Evolutionary conservation across 129 eudicot genomes (phyloP).

Genomic region (Centrapalus pauciflorus): DNA sequence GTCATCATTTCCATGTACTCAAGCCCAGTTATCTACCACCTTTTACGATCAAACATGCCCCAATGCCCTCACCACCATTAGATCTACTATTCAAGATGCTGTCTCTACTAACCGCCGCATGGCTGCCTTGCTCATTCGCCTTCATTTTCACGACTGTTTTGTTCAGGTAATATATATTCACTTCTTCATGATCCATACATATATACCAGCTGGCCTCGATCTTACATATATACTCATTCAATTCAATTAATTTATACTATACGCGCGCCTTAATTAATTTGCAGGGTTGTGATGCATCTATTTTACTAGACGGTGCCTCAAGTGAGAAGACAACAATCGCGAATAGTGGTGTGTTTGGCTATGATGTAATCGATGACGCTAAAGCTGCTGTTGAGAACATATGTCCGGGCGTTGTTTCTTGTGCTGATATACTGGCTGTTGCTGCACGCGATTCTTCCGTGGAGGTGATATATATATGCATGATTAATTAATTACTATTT

Average conservation of each 20-base stretch:
- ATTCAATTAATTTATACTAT: no score
- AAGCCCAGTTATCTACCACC: conserved; percentile 50
- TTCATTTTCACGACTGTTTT: conserved; percentile 46
- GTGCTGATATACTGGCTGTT: conserved; percentile 83
- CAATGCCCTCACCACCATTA: conserved; percentile 40
- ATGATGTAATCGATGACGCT: conserved; percentile 53
- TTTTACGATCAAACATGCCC: conserved; percentile 77
- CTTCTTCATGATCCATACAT: no score
- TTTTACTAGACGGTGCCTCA: conserved; percentile 42
- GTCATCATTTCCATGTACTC: conserved; percentile 20
- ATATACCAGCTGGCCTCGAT: no score
- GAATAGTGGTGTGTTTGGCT: conserved; percentile 57
- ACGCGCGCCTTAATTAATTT: background rate
- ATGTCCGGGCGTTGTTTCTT: conserved; percentile 82
- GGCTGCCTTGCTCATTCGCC: conserved; percentile 35
- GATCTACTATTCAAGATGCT: conserved; percentile 32
- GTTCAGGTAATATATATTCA: conserved; percentile 33
- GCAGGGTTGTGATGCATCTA: conserved; percentile 90
- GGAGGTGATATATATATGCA: conserved; percentile 15
- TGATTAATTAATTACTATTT: no score
- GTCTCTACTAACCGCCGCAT: conserved; percentile 35
- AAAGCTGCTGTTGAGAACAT: conserved; percentile 54
- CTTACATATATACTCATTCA: no score
- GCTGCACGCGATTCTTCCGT: conserved; percentile 77
- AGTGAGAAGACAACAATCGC: conserved; percentile 46